Percentiles rank a stretch among this genome's conserved stretches.
Evolutionary conservation across 1,139 yeast species (phyloP).

Genomic region (Geotrichum citri-aurantii): DNA sequence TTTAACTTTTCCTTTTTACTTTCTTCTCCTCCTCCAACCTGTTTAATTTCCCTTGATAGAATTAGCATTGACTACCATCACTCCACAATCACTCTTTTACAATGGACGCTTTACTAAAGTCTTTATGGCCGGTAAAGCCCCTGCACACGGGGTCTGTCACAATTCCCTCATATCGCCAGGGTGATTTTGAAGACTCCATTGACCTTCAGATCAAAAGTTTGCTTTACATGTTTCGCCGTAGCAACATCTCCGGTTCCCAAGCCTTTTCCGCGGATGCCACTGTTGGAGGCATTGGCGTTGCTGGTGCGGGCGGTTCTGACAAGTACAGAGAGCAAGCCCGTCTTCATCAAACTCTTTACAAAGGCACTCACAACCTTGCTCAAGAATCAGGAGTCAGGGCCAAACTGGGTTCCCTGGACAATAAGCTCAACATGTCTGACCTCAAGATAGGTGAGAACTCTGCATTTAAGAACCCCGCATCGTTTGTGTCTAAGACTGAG

Average conservation of each 20-base stretch:
- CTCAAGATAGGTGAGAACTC: not conserved
- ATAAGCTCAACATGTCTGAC: constrained; percentile 10
- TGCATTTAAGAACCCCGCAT: not conserved
- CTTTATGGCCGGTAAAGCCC: constrained; percentile 14
- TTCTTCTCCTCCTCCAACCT: not conserved
- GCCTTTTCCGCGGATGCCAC: constrained; percentile 28
- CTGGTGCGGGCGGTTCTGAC: constrained; percentile 19
- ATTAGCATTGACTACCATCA: not conserved
- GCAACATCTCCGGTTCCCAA: constrained; percentile 43
- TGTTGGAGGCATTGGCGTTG: constrained; percentile 18
- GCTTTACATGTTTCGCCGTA: constrained; percentile 50
- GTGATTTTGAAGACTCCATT: constrained; percentile 48
- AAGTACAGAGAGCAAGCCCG: constrained; percentile 16
- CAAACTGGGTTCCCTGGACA: constrained; percentile 5
- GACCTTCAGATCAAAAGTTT: constrained; percentile 57
- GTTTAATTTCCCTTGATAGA: not conserved
- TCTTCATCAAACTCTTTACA: not conserved
- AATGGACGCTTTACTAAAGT: constrained; percentile 17
- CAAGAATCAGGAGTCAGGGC: not conserved
- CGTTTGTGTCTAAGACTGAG: constrained; percentile 14
- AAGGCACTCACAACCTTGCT: not conserved
- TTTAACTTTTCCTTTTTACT: not conserved
- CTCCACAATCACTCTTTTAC: not conserved
- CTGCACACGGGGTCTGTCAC: not conserved
- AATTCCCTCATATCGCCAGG: constrained; percentile 28